Conservation (phyloP, 495 filamentous ascomycete species). For the Lineolata rhizophorae region DNA sequence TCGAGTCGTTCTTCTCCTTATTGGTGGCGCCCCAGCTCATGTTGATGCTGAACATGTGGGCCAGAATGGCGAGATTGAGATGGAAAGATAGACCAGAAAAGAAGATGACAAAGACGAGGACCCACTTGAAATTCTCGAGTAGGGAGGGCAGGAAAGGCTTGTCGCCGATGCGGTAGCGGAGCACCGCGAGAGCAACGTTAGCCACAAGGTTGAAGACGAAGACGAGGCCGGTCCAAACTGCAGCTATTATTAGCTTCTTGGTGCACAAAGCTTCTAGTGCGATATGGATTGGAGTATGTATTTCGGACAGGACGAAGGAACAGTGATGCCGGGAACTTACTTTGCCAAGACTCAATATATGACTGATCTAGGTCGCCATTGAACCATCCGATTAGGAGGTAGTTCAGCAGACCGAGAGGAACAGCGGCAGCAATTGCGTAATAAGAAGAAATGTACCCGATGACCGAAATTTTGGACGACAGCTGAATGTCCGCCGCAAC, state of each 20-base stretch:
- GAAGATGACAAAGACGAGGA: conserved; percentile 44
- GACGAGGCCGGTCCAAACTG: conserved; percentile 52
- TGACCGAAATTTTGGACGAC: conserved; percentile 13
- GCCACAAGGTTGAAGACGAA: conserved; percentile 51
- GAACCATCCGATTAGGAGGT: conserved; percentile 34
- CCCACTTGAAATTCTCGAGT: conserved; percentile 54
- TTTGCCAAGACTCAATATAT: conserved; percentile 56
- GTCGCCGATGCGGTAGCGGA: conserved; percentile 46
- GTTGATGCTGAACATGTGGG: conserved; percentile 52
- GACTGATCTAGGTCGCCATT: conserved; percentile 52
- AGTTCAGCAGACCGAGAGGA: conserved; percentile 18
- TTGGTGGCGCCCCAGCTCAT: conserved; percentile 52
- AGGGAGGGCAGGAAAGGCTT: conserved; percentile 21
- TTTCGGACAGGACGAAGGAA: too few relatives aligned
- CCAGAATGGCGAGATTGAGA: conserved; percentile 40
- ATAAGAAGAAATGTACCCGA: conserved; percentile 15
- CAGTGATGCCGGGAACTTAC: too few relatives aligned
- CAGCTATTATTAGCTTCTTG: too few relatives aligned
- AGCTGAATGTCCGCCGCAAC: conserved; percentile 12
- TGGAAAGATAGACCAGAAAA: conserved; percentile 49
- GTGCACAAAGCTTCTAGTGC: too few relatives aligned
- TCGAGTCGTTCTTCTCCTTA: conserved; percentile 28
- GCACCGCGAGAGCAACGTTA: conserved; percentile 40
- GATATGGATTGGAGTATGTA: too few relatives aligned
- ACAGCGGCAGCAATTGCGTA: conserved; percentile 22